Evolutionary conservation across 78 protist genomes (phyloP).

Genomic region (Cavenderia fasciculata): DNA sequence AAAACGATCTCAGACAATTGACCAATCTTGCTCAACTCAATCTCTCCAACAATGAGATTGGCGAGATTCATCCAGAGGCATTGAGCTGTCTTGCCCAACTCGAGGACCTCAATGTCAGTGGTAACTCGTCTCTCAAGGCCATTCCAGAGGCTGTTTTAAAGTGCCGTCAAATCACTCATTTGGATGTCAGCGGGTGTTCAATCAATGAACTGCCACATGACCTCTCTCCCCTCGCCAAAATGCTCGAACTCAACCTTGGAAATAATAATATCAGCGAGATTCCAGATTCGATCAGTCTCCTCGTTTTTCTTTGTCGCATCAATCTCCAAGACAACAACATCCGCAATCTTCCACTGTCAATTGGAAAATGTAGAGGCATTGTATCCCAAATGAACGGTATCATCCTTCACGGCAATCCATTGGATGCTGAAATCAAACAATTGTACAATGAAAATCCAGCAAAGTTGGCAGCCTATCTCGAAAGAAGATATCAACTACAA

Average conservation of each 20-base stretch:
- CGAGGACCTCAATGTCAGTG: conserved; percentile 15
- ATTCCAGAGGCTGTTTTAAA: background rate
- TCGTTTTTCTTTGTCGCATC: conserved; percentile 29
- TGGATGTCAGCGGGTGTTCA: conserved; percentile 15
- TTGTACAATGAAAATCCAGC: background rate
- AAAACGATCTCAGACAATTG: background rate
- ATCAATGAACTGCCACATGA: background rate
- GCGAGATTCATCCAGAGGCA: background rate
- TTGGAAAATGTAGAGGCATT: conserved; percentile 46
- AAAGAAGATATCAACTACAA: background rate
- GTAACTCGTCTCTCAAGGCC: background rate
- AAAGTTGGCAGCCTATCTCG: background rate
- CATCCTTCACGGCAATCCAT: conserved; percentile 31
- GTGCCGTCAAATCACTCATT: background rate
- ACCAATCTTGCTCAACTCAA: background rate
- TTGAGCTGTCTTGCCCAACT: background rate
- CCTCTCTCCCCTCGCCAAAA: background rate
- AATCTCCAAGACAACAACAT: conserved; percentile 61
- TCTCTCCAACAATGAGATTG: conserved; percentile 3
- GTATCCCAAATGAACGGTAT: background rate
- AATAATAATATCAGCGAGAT: conserved; percentile 5
- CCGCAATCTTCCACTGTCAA: conserved; percentile 33
- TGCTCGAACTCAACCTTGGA: conserved; percentile 17
- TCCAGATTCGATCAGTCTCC: conserved; percentile 72
- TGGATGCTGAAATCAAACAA: background rate